Conservation (phyloP, 2,329 filamentous ascomycete species). For the Aspergillus pseudoglaucus region DNA sequence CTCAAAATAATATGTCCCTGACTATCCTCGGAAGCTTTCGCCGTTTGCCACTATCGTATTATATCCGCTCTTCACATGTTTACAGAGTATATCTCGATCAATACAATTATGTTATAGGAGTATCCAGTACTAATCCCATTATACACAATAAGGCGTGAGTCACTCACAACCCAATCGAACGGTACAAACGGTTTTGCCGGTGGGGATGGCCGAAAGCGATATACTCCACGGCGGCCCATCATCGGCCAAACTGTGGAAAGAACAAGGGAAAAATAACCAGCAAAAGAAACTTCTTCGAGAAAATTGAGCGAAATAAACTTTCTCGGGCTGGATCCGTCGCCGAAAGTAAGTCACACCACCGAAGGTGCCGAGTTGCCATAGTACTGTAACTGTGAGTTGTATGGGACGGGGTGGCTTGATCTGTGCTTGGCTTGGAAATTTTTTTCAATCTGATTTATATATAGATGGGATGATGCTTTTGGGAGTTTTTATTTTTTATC, state of each 20-base stretch:
- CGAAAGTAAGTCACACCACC: too few relatives aligned
- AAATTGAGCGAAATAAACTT: background rate
- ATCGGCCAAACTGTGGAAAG: background rate
- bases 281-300: background rate
- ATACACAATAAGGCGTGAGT: too few relatives aligned
- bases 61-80: background rate
- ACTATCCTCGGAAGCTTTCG: background rate
- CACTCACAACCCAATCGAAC: background rate
- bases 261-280: background rate
- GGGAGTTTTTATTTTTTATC: too few relatives aligned
- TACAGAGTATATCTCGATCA: background rate
- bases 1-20: background rate
- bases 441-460: too few relatives aligned
- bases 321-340: too few relatives aligned
- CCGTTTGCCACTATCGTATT: background rate
- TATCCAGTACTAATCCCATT: too few relatives aligned
- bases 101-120: too few relatives aligned
- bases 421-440: too few relatives aligned
- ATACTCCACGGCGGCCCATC: background rate
- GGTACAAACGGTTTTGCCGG: background rate
- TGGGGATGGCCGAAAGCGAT: background rate
- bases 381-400: too few relatives aligned
- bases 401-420: too few relatives aligned
- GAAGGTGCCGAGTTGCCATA: too few relatives aligned
- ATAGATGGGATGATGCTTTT: too few relatives aligned